Evolutionary conservation across 345 rosid genomes (phyloP).

Genomic region (Physaria fendleri): DNA sequence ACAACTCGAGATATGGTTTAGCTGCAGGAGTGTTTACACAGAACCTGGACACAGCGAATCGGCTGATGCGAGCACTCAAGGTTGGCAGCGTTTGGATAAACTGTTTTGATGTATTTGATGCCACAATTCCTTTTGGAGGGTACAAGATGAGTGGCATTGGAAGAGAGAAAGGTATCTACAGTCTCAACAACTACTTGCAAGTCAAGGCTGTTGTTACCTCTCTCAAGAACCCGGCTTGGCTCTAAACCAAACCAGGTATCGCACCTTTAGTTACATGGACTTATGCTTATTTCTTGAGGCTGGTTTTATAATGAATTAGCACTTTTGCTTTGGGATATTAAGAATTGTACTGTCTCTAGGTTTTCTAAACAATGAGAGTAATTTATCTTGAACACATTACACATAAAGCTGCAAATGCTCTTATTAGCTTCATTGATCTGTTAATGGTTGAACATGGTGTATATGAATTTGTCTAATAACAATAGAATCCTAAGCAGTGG

Average conservation of each 20-base stretch:
- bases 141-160: slow-evolving; percentile 92
- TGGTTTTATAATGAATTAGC: slow-evolving; percentile 3
- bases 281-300: background rate
- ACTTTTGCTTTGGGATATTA: slow-evolving; percentile 1
- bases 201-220: slow-evolving; percentile 87
- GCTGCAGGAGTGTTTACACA: slow-evolving; percentile 88
- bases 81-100: slow-evolving; percentile 82
- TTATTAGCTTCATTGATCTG: background rate
- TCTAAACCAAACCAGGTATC: slow-evolving; percentile 31
- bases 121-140: slow-evolving; percentile 86
- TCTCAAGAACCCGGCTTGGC: slow-evolving; percentile 83
- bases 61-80: slow-evolving; percentile 56
- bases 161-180: slow-evolving; percentile 80
- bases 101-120: slow-evolving; percentile 73
- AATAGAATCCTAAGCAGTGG: slow-evolving; percentile 18
- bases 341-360: background rate
- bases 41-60: slow-evolving; percentile 68
- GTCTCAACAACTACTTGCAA: slow-evolving; percentile 79
- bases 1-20: slow-evolving; percentile 52
- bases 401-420: background rate
- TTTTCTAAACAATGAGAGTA: slow-evolving; percentile 5
- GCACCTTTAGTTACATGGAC: background rate
- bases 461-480: slow-evolving; percentile 11
- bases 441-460: no score
- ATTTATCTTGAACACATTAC: background rate